A percentile compares a stretch with the other conserved stretches of the same genome.
Evolutionary conservation across 2,329 filamentous ascomycete species (phyloP).

Genomic region (Paracamarosporium sp.): DNA sequence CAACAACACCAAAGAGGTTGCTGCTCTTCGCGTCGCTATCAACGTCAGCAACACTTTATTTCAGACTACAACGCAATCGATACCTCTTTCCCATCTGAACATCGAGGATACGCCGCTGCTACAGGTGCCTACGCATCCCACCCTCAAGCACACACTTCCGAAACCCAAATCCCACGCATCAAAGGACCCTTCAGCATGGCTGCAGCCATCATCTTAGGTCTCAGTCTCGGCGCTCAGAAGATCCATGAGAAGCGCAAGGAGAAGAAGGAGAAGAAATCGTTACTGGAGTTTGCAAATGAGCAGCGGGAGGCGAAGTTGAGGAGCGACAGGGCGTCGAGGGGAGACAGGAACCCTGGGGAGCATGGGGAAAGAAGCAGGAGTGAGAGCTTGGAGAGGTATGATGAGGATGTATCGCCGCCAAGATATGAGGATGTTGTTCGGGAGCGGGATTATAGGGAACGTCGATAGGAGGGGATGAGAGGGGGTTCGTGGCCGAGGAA

Average conservation of each 20-base stretch:
- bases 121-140: not conserved
- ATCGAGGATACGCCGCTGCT: not conserved
- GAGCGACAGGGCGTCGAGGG: not conserved
- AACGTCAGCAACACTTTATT: not conserved
- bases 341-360: not conserved
- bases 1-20: not conserved
- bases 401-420: constrained; percentile 2
- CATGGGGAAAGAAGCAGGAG: not conserved
- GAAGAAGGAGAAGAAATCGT: constrained; percentile 7
- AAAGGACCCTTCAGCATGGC: constrained; percentile 7
- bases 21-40: constrained; percentile 2
- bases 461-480: not conserved
- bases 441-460: not conserved
- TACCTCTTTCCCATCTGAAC: not conserved
- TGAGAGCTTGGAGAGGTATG: constrained; percentile 5
- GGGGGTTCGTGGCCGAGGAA: no score
- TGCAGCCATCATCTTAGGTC: constrained; percentile 1
- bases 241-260: constrained; percentile 10
- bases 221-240: constrained; percentile 5
- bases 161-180: not conserved
- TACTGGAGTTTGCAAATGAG: not conserved
- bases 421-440: constrained; percentile 12
- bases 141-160: not conserved
- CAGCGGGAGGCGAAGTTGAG: constrained; percentile 7
- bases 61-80: not conserved